Evolutionary conservation across 1,284 basidiomycete genomes (phyloP).

Genomic region (Schizophyllum amplum): DNA sequence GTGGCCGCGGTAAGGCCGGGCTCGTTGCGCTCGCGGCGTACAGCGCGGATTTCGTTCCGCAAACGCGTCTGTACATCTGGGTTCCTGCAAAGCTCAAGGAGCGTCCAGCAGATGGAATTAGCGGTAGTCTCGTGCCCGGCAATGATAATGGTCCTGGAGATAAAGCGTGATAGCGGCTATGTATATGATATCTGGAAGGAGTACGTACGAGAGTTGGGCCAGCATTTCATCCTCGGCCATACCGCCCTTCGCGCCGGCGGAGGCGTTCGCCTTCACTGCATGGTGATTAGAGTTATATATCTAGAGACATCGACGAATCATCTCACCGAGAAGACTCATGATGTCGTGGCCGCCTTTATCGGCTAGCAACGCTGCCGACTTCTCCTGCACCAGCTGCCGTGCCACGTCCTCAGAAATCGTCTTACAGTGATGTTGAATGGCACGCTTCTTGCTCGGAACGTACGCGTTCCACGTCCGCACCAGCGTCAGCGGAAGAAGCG

Average conservation of each 20-base stretch:
- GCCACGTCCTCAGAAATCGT: slow-evolving; percentile 14
- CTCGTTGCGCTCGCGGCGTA: slow-evolving; percentile 25
- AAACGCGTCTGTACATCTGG: slow-evolving; percentile 30
- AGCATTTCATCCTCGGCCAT: slow-evolving; percentile 45
- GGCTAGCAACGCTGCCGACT: slow-evolving; percentile 14
- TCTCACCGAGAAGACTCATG: slow-evolving; percentile 18
- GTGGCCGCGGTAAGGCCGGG: slow-evolving; percentile 30
- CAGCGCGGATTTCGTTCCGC: slow-evolving; percentile 30
- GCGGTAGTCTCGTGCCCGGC: slow-evolving; percentile 42
- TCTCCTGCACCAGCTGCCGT: slow-evolving; percentile 14
- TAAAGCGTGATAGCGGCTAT: neutral
- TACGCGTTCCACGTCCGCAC: slow-evolving; percentile 15
- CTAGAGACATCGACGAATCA: too few species aligned
- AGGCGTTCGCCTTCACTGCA: slow-evolving; percentile 46
- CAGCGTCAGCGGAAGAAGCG: slow-evolving; percentile 28
- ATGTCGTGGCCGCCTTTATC: slow-evolving; percentile 16
- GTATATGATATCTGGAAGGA: neutral
- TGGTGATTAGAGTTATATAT: too few species aligned
- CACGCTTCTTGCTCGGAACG: neutral
- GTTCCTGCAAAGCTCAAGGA: slow-evolving; percentile 33
- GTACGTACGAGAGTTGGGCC: slow-evolving; percentile 36
- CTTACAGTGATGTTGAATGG: neutral
- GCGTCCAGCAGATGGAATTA: slow-evolving; percentile 30
- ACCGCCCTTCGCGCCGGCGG: slow-evolving; percentile 32
- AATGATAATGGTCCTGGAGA: slow-evolving; percentile 29